phyloP scores from a whole-genome alignment of 805 yeast genomes.

The Scheffersomyces coipomensis region DNA sequence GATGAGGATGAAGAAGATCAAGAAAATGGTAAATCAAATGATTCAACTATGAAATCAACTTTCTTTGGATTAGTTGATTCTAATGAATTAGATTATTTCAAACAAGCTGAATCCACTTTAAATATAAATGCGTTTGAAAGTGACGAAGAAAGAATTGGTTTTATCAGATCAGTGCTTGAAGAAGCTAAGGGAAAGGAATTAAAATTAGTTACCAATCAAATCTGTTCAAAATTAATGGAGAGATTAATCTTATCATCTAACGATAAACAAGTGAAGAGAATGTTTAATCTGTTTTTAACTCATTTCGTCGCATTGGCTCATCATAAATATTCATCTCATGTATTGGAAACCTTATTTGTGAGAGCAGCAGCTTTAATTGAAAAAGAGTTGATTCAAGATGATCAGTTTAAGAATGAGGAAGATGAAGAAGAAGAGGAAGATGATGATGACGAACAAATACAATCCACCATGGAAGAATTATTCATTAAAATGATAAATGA shows the following conservation, averaged over 20 bases:
- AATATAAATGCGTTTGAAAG: conserved; percentile 75
- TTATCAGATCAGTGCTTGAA: conserved; percentile 74
- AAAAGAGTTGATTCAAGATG: conserved; percentile 54
- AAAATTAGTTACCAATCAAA: conserved; percentile 89
- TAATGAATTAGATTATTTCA: conserved; percentile 85
- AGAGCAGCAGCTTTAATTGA: conserved; percentile 74
- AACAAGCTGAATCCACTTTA: conserved; percentile 85
- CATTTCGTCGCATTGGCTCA: conserved; percentile 73
- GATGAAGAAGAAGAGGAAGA: conserved; percentile 31
- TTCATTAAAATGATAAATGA: conserved; percentile 67
- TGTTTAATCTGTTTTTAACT: conserved; percentile 69
- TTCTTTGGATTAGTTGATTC: conserved; percentile 88
- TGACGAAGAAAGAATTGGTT: conserved; percentile 70
- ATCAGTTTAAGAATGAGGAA: conserved; percentile 29
- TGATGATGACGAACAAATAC: conserved; percentile 31
- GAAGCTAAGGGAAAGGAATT: conserved; percentile 89
- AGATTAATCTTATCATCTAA: conserved; percentile 70
- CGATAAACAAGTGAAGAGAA: conserved; percentile 59
- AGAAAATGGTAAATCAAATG: conserved; percentile 11
- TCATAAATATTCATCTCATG: conserved; percentile 93
- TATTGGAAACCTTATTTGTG: conserved; percentile 80
- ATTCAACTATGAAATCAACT: conserved; percentile 26
- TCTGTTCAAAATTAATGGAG: conserved; percentile 91
- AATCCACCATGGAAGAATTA: conserved; percentile 62
- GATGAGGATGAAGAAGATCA: conserved; percentile 6